Evolutionary conservation across 106 monocot species (phyloP).

Genomic region (Platanthera guangdongensis): DNA sequence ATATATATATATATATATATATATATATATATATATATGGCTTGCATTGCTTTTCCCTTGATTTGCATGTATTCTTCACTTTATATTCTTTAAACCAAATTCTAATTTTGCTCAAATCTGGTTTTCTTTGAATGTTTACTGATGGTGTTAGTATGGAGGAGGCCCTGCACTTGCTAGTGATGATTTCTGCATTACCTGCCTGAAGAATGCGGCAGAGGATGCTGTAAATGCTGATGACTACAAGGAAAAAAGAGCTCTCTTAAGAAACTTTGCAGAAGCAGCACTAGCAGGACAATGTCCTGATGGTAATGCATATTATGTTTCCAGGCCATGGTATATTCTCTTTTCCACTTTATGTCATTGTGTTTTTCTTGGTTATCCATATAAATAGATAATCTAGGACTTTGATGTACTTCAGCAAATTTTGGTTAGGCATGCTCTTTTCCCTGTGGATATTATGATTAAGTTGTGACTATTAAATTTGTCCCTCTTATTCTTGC

Average conservation of each 20-base stretch:
- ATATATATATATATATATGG: neutral
- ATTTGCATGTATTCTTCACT: neutral
- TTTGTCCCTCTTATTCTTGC: neutral
- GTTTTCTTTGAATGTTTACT: neutral
- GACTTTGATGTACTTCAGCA: neutral
- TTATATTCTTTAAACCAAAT: neutral
- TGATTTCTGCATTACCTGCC: slow-evolving; percentile 64
- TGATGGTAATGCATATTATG: slow-evolving; percentile 61
- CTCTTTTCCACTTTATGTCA: neutral
- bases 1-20: no score
- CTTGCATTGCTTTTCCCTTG: neutral
- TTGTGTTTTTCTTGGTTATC: neutral
- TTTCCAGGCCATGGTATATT: slow-evolving; percentile 77
- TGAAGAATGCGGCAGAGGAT: slow-evolving; percentile 51
- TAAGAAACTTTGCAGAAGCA: slow-evolving; percentile 67
- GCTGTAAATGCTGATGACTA: slow-evolving; percentile 70
- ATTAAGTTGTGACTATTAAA: neutral
- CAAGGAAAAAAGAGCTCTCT: slow-evolving; percentile 62
- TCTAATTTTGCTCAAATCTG: slow-evolving; percentile 2
- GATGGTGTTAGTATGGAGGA: slow-evolving; percentile 4
- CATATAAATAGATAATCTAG: neutral
- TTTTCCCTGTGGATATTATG: neutral
- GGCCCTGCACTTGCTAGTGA: slow-evolving; percentile 59
- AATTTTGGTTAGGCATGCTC: neutral
- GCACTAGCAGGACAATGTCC: slow-evolving; percentile 58